Percentiles rank a stretch among this genome's conserved stretches.
Evolutionary conservation across 2,329 filamentous ascomycete species (phyloP).

Genomic region (Triangularia setosa): DNA sequence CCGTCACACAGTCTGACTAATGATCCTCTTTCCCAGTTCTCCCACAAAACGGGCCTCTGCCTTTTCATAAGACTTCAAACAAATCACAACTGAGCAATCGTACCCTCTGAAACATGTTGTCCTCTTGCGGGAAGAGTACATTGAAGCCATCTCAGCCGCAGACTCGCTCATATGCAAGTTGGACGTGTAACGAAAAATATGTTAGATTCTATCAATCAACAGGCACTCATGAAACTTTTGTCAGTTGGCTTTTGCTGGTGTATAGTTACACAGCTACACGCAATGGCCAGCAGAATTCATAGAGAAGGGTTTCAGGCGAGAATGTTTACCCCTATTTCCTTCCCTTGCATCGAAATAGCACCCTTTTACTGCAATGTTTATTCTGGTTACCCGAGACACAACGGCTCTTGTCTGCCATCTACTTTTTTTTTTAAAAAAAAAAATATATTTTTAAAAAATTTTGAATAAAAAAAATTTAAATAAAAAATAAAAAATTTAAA

Average conservation of each 20-base stretch:
- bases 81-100: neutral
- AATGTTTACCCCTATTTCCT: neutral
- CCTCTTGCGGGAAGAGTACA: neutral
- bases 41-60: neutral
- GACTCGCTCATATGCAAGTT: neutral
- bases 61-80: neutral
- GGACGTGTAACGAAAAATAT: neutral
- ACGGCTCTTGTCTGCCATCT: neutral
- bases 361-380: neutral
- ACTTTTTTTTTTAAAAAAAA: neutral
- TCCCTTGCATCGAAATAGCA: neutral
- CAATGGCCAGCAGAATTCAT: neutral
- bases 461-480: too few relatives aligned
- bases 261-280: neutral
- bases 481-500: too few relatives aligned
- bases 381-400: neutral
- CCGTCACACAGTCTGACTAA: neutral
- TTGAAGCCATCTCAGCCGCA: neutral
- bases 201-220: neutral
- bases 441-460: too few relatives aligned
- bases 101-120: neutral
- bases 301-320: neutral
- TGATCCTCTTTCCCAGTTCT: neutral
- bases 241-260: neutral
- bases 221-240: neutral